Evolutionary conservation across 352 stramenopile species (phyloP).

Genomic region (Pilasporangium apinafurcum): DNA sequence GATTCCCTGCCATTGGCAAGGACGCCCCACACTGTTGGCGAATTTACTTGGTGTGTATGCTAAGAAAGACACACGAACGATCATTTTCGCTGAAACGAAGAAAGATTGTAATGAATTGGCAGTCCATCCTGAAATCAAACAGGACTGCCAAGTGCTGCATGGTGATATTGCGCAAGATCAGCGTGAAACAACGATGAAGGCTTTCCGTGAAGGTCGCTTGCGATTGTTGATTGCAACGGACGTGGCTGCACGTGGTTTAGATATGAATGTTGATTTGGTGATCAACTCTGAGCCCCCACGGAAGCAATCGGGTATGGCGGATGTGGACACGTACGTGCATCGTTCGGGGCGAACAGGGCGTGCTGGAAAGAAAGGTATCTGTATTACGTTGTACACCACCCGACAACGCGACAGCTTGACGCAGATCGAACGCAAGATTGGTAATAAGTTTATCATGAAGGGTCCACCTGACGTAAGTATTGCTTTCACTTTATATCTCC

Average conservation of each 20-base stretch:
- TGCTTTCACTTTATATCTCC: too few species aligned
- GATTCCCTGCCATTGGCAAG: slow-evolving; percentile 90
- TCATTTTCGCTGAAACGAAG: slow-evolving; percentile 95
- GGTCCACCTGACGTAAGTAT: slow-evolving; percentile 54
- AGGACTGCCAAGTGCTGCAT: slow-evolving; percentile 90
- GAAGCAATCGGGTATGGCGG: slow-evolving; percentile 75
- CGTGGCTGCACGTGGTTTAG: slow-evolving; percentile 94
- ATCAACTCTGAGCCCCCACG: slow-evolving; percentile 93
- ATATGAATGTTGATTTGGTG: slow-evolving; percentile 97
- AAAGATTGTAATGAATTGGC: slow-evolving; percentile 93
- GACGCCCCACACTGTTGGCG: slow-evolving; percentile 62
- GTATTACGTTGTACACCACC: slow-evolving; percentile 94
- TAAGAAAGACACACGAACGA: slow-evolving; percentile 87
- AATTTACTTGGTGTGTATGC: slow-evolving; percentile 78
- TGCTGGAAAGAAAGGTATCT: slow-evolving; percentile 94
- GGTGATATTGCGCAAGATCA: slow-evolving; percentile 96
- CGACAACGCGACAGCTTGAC: slow-evolving; percentile 70
- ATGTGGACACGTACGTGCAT: slow-evolving; percentile 98
- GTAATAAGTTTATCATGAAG: slow-evolving; percentile 88
- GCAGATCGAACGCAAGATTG: slow-evolving; percentile 84
- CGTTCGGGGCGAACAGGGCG: slow-evolving; percentile 95
- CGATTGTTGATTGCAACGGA: slow-evolving; percentile 96
- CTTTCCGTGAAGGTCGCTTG: slow-evolving; percentile 94
- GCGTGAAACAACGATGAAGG: slow-evolving; percentile 96
- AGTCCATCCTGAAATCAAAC: slow-evolving; percentile 85